phyloP scores from a whole-genome alignment of 2,329 filamentous ascomycete genomes.

The Aspergillus proliferans region DNA sequence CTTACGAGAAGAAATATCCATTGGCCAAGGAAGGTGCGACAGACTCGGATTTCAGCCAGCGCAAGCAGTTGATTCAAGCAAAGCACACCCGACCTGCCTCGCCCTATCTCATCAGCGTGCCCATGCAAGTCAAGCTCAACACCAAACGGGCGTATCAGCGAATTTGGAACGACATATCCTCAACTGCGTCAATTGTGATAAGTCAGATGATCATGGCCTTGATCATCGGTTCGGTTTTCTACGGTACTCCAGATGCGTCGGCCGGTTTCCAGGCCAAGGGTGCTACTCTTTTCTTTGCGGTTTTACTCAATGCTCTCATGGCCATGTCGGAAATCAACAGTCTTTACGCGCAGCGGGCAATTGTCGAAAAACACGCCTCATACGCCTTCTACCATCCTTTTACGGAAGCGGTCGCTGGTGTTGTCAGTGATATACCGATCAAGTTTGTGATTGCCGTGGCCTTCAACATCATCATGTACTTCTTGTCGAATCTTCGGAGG shows the following conservation, averaged over 20 bases:
- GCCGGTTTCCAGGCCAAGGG: slow-evolving; percentile 69
- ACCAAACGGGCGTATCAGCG: slow-evolving; percentile 72
- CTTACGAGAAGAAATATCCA: background rate
- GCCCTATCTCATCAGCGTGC: slow-evolving; percentile 72
- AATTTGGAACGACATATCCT: slow-evolving; percentile 64
- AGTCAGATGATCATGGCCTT: slow-evolving; percentile 68
- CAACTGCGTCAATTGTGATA: slow-evolving; percentile 58
- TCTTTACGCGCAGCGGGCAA: slow-evolving; percentile 18
- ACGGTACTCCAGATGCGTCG: slow-evolving; percentile 59
- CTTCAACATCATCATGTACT: slow-evolving; percentile 78
- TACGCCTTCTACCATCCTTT: slow-evolving; percentile 26
- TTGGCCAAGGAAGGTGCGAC: slow-evolving; percentile 17
- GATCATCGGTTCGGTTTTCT: slow-evolving; percentile 74
- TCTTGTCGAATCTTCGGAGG: slow-evolving; percentile 72
- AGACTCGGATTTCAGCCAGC: slow-evolving; percentile 25
- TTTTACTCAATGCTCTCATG: slow-evolving; percentile 76
- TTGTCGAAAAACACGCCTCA: slow-evolving; percentile 24
- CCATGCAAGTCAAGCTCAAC: slow-evolving; percentile 67
- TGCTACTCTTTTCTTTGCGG: slow-evolving; percentile 75
- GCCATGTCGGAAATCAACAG: slow-evolving; percentile 38
- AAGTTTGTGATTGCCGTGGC: slow-evolving; percentile 65
- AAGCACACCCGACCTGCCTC: slow-evolving; percentile 55
- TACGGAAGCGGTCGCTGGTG: slow-evolving; percentile 10
- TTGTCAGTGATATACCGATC: slow-evolving; percentile 54
- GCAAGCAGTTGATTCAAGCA: slow-evolving; percentile 32